A percentile compares a stretch with the other conserved stretches of the same genome.
Conservation (phyloP, 345 rosid genomes). For the Populus euphratica region DNA sequence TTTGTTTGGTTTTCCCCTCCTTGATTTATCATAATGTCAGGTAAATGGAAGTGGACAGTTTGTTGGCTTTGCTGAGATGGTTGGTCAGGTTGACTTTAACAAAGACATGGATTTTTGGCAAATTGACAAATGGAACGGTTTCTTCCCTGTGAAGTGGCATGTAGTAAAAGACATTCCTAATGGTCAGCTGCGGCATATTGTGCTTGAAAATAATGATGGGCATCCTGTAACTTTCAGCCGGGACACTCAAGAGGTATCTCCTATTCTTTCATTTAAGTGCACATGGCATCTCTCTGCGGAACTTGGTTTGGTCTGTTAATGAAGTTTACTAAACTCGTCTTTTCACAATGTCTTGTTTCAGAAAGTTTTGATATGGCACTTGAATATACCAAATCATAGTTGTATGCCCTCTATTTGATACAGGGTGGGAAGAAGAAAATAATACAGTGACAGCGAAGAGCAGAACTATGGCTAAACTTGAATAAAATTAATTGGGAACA, state of each 20-base stretch:
- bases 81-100: conserved; percentile 61
- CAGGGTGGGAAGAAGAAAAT: not conserved
- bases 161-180: conserved; percentile 70
- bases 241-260: conserved; percentile 73
- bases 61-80: conserved; percentile 81
- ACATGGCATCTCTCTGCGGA: not conserved
- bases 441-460: too few relatives aligned
- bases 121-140: conserved; percentile 75
- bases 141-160: conserved; percentile 77
- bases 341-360: not conserved
- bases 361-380: not conserved
- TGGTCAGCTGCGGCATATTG: conserved; percentile 54
- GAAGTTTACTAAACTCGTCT: not conserved
- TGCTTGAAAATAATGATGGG: conserved; percentile 63
- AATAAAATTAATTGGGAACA: too few relatives aligned
- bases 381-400: not conserved
- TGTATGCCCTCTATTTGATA: not conserved
- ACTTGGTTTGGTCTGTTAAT: not conserved
- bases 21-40: conserved; percentile 26
- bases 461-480: too few relatives aligned
- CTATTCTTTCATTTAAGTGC: not conserved
- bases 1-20: not conserved
- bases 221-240: conserved; percentile 64
- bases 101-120: conserved; percentile 84
- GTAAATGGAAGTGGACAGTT: conserved; percentile 85